These are phyloP conservation scores for Mortierella sp. DNA, from an alignment of 371 early-diverging fungal species.

Conservation along the genomic window DNA sequence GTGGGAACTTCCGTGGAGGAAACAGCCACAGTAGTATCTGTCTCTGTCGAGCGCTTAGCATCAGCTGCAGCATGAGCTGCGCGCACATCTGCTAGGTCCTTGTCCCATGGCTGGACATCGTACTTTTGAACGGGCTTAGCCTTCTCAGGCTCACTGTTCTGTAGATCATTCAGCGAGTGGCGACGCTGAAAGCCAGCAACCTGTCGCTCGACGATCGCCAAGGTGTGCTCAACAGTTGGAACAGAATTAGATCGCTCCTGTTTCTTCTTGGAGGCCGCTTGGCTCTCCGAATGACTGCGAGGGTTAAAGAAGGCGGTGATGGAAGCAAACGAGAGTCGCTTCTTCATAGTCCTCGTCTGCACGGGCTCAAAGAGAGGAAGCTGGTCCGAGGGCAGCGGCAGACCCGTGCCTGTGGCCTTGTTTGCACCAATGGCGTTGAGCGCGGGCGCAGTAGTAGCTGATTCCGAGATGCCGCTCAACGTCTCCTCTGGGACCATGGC, in stretches of 20 bases:
- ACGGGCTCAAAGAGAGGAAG: slow-evolving; percentile 15
- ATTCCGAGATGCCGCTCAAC: too few species aligned
- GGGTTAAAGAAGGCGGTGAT: slow-evolving; percentile 49
- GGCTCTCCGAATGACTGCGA: slow-evolving; percentile 9
- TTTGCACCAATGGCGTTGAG: too few species aligned
- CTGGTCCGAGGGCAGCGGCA: neutral
- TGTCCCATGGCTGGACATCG: slow-evolving; percentile 19
- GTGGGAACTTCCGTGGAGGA: neutral
- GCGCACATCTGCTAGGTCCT: slow-evolving; percentile 14
- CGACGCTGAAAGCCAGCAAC: slow-evolving; percentile 24
- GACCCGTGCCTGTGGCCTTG: too few species aligned
- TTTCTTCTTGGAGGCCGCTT: slow-evolving; percentile 15
- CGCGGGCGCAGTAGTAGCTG: too few species aligned
- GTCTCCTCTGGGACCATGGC: too few species aligned
- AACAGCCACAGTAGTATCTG: neutral
- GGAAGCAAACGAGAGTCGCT: slow-evolving; percentile 43
- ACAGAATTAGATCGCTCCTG: slow-evolving; percentile 42
- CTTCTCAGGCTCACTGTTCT: too few species aligned
- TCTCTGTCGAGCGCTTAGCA: neutral
- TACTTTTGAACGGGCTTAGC: neutral
- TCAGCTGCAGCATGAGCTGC: slow-evolving; percentile 15
- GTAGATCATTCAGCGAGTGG: slow-evolving; percentile 38
- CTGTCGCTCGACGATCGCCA: slow-evolving; percentile 20
- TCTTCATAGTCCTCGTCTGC: slow-evolving; percentile 29
- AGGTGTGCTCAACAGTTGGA: slow-evolving; percentile 29